Base-by-base conservation (phyloP, 371 early-diverging fungal species). In the Smittium culicis region DNA sequence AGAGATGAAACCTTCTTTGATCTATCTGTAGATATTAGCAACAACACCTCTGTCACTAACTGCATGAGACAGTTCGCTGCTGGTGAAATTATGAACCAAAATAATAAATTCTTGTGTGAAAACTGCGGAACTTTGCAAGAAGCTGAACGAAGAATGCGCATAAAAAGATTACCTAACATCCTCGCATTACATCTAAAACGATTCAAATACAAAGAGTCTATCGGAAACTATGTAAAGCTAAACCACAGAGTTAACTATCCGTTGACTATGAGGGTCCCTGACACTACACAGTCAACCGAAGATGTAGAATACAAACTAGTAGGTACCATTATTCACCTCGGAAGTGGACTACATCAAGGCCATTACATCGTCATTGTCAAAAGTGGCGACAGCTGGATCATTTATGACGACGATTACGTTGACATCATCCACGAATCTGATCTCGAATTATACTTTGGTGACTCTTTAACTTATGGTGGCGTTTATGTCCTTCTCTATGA, bases 21-120 rank as follows among this genome's bases (percentile, higher is more conserved):
- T 77, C 80, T 97, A 32, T 92, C 94, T 0, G 86, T 97, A 69
- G 95, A 97, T 77, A 91, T 97, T 1, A 93, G 94, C 71, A 91
- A 91, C 76, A 87, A 96, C 78, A 88, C 93, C 0, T 94, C 94
- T 0, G 85, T 97, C 20, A 89, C 92, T 8, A 86, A 87, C 58
- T 96, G 96, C 69, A 77, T 97, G 35, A 79, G 92, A 31, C 91
- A 92, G 73, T 97, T 95, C 74, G 92, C 94, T n/a, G 88, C 89
- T 1, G 87, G 86, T 60, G 98, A 97, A 72, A 90, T 90, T 62
- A 76, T 97, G 34, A 90, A 93, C 71, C 88, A 92, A 70, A 89
- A 91, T 72, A 90, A 97, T 82, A 97, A 97, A 77, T 97, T 94
- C 71, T 94, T 88, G 74, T 97, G 98, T 73, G 96, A 96, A 77